Evolutionary conservation across 306 rosid genomes (phyloP), one percentile per base, ranked within the genome.

Genomic region (Mimosa bimucronata): DNA sequence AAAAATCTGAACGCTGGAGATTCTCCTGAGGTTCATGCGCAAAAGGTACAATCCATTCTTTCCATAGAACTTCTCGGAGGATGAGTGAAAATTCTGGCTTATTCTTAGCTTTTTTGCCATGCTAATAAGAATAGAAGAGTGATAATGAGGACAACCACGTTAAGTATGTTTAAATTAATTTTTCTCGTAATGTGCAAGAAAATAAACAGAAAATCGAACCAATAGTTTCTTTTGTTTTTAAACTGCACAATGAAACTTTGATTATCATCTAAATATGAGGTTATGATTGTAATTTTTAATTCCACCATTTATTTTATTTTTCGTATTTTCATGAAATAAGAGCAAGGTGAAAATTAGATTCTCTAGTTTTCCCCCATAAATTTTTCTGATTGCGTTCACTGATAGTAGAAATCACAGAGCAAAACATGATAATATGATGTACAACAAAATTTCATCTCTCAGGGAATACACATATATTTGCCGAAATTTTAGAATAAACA

Each of bases 1-100:
- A 88, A 86, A 76, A 67, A 37, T 76, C 70, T 91, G 67, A 90
- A 81, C 89, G 85, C 71, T 72, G 97, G 99, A 83, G 98, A 96
- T 74, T 83, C 97, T 79, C 81, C 93, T 3, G 98, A 93, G 78
- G 76, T 90, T 82, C 97, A 96, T 87, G 90, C 97, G 74, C 98
- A 91, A 67, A 96, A 93, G 97, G 99, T 96, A 80, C 28, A 74
- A 61, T 65, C 80, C 53, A 74, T 50, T 77, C 19, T 67, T 44
- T 66, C 65, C 21, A 55, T 53, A 73, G 65, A 16, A 69, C 74
- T 46, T 78, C 55, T 23, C 71, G 72, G 46, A 66, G 64, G 73
- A 70, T 21, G 44, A 58, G 45, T 74, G 53, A 74, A 64, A 71
- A 75, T 74, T 13, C 44, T 76, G 57, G 57, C 78, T 42, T 73